These are phyloP conservation scores for Wakefieldia striispora DNA, from an alignment of 768 basidiomycete species.

Conservation along the genomic window DNA sequence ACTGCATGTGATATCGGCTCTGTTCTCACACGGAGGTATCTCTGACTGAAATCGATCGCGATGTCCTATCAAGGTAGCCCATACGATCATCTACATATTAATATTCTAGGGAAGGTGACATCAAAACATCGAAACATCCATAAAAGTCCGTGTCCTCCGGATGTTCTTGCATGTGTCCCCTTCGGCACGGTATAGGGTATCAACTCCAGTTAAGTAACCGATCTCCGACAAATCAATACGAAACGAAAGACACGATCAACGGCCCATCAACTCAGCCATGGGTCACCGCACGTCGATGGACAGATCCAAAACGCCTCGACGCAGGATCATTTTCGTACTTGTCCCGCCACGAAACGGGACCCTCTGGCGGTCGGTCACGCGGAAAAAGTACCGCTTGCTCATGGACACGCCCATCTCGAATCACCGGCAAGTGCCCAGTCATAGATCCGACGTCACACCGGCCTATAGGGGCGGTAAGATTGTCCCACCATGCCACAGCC, in stretches of 20 bases:
- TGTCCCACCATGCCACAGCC: slow-evolving; percentile 12
- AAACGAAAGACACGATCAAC: too few relatives aligned
- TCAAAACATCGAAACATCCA: too few relatives aligned
- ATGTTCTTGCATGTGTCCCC: too few relatives aligned
- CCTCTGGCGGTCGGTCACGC: not conserved
- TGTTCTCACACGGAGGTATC: too few relatives aligned
- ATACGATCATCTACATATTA: too few relatives aligned
- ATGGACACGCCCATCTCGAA: not conserved
- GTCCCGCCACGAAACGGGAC: slow-evolving; percentile 18
- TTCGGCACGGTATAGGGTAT: too few relatives aligned
- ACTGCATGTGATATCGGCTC: too few relatives aligned
- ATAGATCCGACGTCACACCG: not conserved
- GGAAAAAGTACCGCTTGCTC: not conserved
- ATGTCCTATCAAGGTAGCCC: too few relatives aligned
- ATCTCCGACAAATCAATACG: slow-evolving; percentile 16
- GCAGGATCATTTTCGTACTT: slow-evolving; percentile 22
- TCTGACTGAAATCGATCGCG: too few relatives aligned
- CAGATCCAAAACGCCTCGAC: slow-evolving; percentile 7
- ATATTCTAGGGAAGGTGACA: too few relatives aligned
- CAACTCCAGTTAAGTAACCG: not conserved
- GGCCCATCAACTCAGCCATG: not conserved
- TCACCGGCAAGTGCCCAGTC: too few relatives aligned
- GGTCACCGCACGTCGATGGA: slow-evolving; percentile 12
- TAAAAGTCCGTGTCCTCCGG: too few relatives aligned
- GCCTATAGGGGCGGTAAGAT: not conserved